These are phyloP conservation scores for Claviceps digitariae DNA, from an alignment of 2,329 filamentous ascomycete genomes.

Conservation along the genomic window DNA sequence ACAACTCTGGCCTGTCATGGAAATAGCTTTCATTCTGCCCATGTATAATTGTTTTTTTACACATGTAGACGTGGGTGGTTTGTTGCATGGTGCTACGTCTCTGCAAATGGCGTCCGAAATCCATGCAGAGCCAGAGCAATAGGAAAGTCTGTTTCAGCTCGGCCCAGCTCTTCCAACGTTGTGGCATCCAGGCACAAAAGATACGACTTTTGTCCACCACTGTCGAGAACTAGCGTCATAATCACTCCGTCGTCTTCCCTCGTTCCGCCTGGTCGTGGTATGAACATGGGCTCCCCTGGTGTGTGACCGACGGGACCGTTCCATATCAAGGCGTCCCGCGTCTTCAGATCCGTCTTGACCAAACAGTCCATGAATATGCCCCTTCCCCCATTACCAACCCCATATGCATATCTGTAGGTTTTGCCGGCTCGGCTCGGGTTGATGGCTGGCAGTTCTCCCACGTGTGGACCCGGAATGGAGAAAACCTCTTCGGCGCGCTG, in stretches of 20 bases:
- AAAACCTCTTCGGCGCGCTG: constrained; percentile 22
- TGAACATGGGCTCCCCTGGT: constrained; percentile 57
- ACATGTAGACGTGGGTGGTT: no score
- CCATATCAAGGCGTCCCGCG: constrained; percentile 41
- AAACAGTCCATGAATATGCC: constrained; percentile 49
- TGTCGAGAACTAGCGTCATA: constrained; percentile 51
- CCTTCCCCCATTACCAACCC: constrained; percentile 39
- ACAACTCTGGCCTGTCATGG: no score
- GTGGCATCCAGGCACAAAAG: constrained; percentile 50
- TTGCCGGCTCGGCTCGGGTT: constrained; percentile 41
- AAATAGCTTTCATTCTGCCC: no score
- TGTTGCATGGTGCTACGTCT: not conserved
- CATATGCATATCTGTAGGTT: constrained; percentile 48
- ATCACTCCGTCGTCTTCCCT: constrained; percentile 52
- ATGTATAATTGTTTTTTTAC: no score
- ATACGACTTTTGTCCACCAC: constrained; percentile 44
- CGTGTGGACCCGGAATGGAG: constrained; percentile 37
- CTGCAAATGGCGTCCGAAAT: constrained; percentile 20
- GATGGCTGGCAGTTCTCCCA: constrained; percentile 53
- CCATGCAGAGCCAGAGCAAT: constrained; percentile 56
- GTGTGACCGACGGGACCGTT: constrained; percentile 43
- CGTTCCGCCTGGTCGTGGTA: constrained; percentile 29
- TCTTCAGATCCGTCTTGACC: constrained; percentile 50
- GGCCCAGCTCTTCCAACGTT: constrained; percentile 48
- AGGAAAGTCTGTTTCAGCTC: constrained; percentile 47